Base-by-base conservation (phyloP, 225 moss, liverwort and hornwort genomes). In the Climacium dendroides region DNA sequence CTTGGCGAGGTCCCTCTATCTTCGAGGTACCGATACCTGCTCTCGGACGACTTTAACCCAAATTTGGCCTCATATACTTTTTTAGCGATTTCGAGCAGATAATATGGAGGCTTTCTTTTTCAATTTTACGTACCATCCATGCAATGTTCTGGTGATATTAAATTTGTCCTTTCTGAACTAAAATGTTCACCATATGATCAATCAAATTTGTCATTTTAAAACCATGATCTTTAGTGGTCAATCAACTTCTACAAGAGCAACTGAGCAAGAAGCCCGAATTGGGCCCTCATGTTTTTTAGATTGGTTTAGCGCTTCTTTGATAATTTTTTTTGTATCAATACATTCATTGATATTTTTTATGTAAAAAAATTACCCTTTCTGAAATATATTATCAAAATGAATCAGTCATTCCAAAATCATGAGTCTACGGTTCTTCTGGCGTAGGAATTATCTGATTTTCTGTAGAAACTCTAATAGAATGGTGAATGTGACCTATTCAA, bases 1-100 rank as follows among this genome's bases (percentile, higher is more conserved):
- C 91, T 73, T 94, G 92, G 94, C 92, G 86, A 84, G 94, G 92
- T 39, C 90, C 92, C 34, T 88, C 90, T 17, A 91, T 94, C 59
- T 94, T 94, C 53, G 92, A 94, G 91, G 94, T 94, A 83, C 26
- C 37, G 7, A 37, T 34, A 5, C 52, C 28, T 79, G 34, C 18
- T 74, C 26, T 9, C 24, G 35, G 13, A 12, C 19, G 37, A 53
- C 29, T 66, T 47, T 26, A 50, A 35, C 28, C 34, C 47, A 35
- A 58, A 25, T 60, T 67, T 58, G 60, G 18, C 45, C 47, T 73
- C 35, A 59, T 13, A 13, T 72, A 30, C 22, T 76, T 39, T 76
- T 39, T 6, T 39, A 16, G 74, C 15, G 22, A 62, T 37, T 50
- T 50, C 24, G 72, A 74, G n/a, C 34, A 48, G 84, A 59, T 60